A percentile compares a stretch with the other conserved stretches of the same genome.
These are phyloP conservation scores for Aspergillus steynii DNA, from an alignment of 495 filamentous ascomycete species.

Conservation along the genomic window DNA sequence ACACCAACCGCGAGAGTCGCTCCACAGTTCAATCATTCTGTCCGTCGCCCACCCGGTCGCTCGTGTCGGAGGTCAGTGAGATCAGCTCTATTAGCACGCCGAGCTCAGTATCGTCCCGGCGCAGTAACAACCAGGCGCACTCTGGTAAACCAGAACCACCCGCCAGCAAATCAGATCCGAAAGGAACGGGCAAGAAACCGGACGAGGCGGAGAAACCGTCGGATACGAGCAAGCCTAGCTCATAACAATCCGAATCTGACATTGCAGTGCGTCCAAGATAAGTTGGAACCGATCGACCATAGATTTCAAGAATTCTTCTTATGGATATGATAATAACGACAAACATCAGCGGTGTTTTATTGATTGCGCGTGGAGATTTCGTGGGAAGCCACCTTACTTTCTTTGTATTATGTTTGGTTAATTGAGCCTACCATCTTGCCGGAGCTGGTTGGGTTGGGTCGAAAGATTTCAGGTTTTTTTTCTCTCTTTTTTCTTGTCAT, in stretches of 20 bases:
- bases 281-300: neutral
- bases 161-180: neutral
- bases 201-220: neutral
- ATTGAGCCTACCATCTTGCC: neutral
- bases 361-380: neutral
- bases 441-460: no score
- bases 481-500: neutral
- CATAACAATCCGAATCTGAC: neutral
- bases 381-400: neutral
- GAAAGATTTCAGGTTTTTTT: neutral
- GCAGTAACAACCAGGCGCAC: neutral
- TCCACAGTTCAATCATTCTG: conserved; percentile 16
- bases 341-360: conserved; percentile 1
- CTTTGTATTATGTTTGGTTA: conserved; percentile 5
- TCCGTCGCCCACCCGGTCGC: conserved; percentile 16
- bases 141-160: neutral
- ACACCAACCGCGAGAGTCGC: conserved; percentile 14
- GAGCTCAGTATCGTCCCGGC: conserved; percentile 23
- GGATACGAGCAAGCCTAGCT: neutral
- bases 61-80: conserved; percentile 22
- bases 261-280: neutral
- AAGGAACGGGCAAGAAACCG: neutral
- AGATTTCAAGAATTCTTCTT: neutral
- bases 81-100: conserved; percentile 26
- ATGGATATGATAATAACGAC: conserved; percentile 2